phyloP scores from a whole-genome alignment of 176 grass and related monocot genomes.

The bread wheat (Triticum aestivum) region DNA sequence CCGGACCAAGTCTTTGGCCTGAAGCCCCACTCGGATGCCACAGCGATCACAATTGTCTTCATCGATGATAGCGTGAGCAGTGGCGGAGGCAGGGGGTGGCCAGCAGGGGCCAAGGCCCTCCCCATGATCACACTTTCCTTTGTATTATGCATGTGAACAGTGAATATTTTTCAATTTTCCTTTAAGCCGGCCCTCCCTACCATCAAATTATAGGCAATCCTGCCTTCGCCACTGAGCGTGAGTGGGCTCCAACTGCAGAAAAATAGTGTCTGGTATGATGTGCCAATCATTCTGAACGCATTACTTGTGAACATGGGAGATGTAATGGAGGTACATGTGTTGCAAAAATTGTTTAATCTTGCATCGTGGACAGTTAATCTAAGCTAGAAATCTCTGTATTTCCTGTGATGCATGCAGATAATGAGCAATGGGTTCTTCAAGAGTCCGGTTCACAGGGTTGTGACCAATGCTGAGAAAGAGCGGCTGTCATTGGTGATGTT shows the following conservation, averaged over 20 bases:
- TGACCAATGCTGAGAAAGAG: slow-evolving; percentile 32
- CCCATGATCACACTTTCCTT: no score
- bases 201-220: no score
- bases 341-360: not conserved
- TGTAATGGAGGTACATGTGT: slow-evolving; percentile 44
- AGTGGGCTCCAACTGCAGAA: slow-evolving; percentile 48
- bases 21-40: slow-evolving; percentile 52
- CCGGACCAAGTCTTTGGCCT: slow-evolving; percentile 52
- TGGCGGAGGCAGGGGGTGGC: no score
- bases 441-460: slow-evolving; percentile 52
- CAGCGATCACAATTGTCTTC: slow-evolving; percentile 45
- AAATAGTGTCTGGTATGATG: slow-evolving; percentile 35
- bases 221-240: no score
- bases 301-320: slow-evolving; percentile 49
- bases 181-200: no score
- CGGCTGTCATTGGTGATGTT: slow-evolving; percentile 10
- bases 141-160: no score
- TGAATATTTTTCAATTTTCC: no score
- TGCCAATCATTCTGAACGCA: slow-evolving; percentile 35
- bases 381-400: not conserved
- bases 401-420: slow-evolving; percentile 29
- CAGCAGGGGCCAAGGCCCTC: no score
- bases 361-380: not conserved
- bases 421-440: slow-evolving; percentile 48
- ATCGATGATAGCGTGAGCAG: slow-evolving; percentile 34